These are phyloP conservation scores for Vicia villosa DNA, from an alignment of 306 rosid species.

Conservation along the genomic window DNA sequence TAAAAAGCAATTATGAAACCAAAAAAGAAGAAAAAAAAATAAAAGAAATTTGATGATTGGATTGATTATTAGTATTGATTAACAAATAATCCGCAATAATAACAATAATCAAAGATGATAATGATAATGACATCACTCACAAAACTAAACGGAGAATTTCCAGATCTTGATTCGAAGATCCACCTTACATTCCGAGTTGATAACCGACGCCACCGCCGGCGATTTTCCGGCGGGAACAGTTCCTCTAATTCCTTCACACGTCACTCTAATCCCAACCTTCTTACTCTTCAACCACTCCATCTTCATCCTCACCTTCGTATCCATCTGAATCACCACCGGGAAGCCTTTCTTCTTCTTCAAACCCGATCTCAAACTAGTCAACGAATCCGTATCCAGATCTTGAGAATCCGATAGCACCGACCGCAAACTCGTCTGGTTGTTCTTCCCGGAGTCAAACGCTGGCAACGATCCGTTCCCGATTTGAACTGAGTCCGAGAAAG, in stretches of 20 bases:
- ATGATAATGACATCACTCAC: neutral
- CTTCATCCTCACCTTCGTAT: constrained; percentile 79
- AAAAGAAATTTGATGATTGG: constrained; percentile 35
- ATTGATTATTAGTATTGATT: constrained; percentile 41
- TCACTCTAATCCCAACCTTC: constrained; percentile 84
- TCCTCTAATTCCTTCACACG: constrained; percentile 68
- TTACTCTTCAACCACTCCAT: constrained; percentile 68
- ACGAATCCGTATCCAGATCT: constrained; percentile 74
- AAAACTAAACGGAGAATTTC: constrained; percentile 67
- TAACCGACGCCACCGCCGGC: constrained; percentile 74
- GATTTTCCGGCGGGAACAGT: constrained; percentile 71
- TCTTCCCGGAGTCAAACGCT: constrained; percentile 58
- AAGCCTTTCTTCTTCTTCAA: constrained; percentile 68
- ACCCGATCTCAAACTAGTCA: constrained; percentile 70
- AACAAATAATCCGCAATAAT: constrained; percentile 26
- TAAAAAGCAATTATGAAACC: constrained; percentile 20
- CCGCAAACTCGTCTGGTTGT: constrained; percentile 71
- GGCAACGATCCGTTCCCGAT: constrained; percentile 77
- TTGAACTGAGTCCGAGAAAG: constrained; percentile 46
- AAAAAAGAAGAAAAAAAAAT: constrained; percentile 7
- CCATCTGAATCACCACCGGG: constrained; percentile 73
- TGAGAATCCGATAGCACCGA: constrained; percentile 45
- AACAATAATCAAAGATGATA: neutral
- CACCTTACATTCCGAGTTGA: constrained; percentile 76
- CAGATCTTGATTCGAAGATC: constrained; percentile 98